These are phyloP conservation scores for Globisporangium polare DNA, from an alignment of 352 stramenopile species.

Conservation along the genomic window DNA sequence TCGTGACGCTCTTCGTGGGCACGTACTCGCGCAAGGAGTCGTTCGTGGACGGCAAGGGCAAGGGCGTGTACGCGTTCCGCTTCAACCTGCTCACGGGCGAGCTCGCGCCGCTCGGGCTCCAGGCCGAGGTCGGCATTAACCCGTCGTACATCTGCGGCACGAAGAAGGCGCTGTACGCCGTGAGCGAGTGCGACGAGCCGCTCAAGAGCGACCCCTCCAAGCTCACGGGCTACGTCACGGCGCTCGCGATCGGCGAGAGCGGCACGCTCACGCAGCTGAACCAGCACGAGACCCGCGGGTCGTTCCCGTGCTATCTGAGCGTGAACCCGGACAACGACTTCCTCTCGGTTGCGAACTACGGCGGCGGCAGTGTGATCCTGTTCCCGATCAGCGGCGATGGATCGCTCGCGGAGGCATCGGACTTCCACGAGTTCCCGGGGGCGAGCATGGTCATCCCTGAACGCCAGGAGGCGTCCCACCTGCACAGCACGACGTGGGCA, in stretches of 20 bases:
- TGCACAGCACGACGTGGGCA: conserved; percentile 74
- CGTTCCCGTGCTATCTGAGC: conserved; percentile 61
- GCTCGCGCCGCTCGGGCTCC: conserved; percentile 42
- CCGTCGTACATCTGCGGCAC: conserved; percentile 57
- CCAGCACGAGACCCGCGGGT: conserved; percentile 46
- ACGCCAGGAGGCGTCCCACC: conserved; percentile 69
- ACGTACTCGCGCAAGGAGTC: conserved; percentile 82
- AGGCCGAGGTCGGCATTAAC: conserved; percentile 56
- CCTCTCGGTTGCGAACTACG: conserved; percentile 72
- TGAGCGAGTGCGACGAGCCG: conserved; percentile 67
- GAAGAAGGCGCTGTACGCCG: conserved; percentile 42
- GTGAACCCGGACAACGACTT: conserved; percentile 45
- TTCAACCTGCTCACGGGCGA: conserved; percentile 49
- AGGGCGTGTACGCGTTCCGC: conserved; percentile 64
- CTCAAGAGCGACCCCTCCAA: conserved; percentile 21
- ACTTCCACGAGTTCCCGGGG: conserved; percentile 44
- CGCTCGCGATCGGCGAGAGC: conserved; percentile 40
- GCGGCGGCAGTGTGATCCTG: conserved; percentile 53
- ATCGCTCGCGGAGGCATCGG: conserved; percentile 33
- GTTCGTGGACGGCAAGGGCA: conserved; percentile 75
- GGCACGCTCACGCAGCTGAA: conserved; percentile 43
- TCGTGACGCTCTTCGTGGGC: conserved; percentile 64
- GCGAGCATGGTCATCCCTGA: conserved; percentile 44
- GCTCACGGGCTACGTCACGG: conserved; percentile 54
- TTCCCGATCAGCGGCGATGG: conserved; percentile 57